Conservation (phyloP, 2,329 filamentous ascomycete genomes). For the Xylariaceae sp. region DNA sequence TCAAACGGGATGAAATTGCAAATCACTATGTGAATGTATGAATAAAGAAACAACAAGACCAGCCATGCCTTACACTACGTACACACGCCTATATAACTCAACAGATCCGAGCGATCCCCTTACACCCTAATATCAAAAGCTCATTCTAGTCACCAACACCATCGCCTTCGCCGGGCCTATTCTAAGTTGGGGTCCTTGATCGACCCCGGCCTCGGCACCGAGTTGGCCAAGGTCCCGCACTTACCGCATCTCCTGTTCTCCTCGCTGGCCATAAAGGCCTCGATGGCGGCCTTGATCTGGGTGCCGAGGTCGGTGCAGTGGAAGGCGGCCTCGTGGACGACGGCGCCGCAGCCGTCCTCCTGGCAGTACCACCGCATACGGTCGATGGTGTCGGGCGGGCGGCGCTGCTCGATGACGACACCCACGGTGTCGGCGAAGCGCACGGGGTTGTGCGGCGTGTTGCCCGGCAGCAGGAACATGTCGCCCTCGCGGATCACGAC, state of each 20-base stretch:
- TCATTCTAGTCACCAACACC: neutral
- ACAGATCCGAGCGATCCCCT: too few relatives aligned
- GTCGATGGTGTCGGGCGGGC: conserved; percentile 68
- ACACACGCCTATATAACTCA: too few relatives aligned
- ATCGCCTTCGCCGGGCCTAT: conserved; percentile 16
- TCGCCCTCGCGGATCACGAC: conserved; percentile 88
- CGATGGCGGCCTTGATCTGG: conserved; percentile 89
- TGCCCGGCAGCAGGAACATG: conserved; percentile 87
- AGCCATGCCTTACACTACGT: too few relatives aligned
- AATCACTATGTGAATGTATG: too few relatives aligned
- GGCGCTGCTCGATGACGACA: conserved; percentile 81
- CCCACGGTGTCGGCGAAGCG: conserved; percentile 93
- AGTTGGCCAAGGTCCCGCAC: conserved; percentile 74
- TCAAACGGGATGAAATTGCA: too few relatives aligned
- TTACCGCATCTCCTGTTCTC: conserved; percentile 68
- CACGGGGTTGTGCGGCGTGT: conserved; percentile 94
- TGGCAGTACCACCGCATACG: conserved; percentile 87
- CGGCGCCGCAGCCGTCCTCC: conserved; percentile 50
- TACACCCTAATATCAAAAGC: too few relatives aligned
- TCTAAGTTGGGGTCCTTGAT: conserved; percentile 57
- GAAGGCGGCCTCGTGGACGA: conserved; percentile 84
- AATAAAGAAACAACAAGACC: too few relatives aligned
- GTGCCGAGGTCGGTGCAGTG: conserved; percentile 86
- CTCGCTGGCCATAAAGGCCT: conserved; percentile 65
- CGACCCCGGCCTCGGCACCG: conserved; percentile 57